Percentiles rank a stretch among this genome's conserved stretches.
phyloP scores from a whole-genome alignment of 2,329 filamentous ascomycete species.

The Cladophialophora chaetospira region DNA sequence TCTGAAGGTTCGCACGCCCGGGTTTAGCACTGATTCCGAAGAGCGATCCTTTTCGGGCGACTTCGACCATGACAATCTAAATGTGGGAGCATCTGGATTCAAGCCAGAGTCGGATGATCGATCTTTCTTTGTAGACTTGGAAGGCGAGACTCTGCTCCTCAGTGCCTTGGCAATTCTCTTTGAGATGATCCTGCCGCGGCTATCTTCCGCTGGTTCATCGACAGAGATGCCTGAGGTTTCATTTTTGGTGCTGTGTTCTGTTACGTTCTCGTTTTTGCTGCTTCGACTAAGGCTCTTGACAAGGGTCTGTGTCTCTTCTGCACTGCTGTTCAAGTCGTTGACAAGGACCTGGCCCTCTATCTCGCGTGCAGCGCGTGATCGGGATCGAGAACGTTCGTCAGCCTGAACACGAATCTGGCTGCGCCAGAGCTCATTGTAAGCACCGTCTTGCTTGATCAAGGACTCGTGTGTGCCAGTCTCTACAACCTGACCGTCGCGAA shows the following conservation, averaged over 20 bases:
- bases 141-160: background rate
- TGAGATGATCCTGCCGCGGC: conserved; percentile 4
- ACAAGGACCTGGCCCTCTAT: background rate
- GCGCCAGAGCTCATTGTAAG: conserved; percentile 67
- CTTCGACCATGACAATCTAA: conserved; percentile 1
- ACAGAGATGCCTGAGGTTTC: background rate
- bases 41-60: conserved; percentile 3
- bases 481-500: conserved; percentile 63
- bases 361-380: background rate
- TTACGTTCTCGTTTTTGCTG: background rate
- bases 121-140: conserved; percentile 5
- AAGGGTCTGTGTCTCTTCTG: conserved; percentile 1
- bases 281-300: background rate
- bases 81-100: background rate
- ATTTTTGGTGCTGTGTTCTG: background rate
- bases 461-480: conserved; percentile 65
- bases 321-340: conserved; percentile 11
- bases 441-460: conserved; percentile 57
- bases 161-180: background rate
- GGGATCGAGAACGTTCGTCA: conserved; percentile 1
- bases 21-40: conserved; percentile 5
- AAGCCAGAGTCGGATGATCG: background rate
- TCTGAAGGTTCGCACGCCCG: conserved; percentile 2
- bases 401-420: conserved; percentile 49
- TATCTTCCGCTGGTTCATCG: background rate